Evolutionary conservation across 2,329 filamentous ascomycete genomes (phyloP), one percentile per base, ranked within the genome.

Genomic region (Lasiodiplodia sp.): DNA sequence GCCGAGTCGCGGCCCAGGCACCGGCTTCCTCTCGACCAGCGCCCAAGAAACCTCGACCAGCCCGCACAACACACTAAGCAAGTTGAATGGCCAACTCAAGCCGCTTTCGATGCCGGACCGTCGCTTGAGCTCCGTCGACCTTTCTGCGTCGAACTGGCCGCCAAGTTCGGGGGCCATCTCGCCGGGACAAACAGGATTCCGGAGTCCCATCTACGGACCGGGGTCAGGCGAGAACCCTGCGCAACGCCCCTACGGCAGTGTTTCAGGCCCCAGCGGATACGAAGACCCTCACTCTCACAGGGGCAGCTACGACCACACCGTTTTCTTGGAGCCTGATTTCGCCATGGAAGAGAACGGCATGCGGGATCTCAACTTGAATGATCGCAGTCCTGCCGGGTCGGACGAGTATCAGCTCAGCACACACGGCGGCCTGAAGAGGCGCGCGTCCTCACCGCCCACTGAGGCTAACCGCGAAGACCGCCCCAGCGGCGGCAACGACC

Each of bases 381-480:
- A 88, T 68, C 81, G 84, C 70, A 84, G 81, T 73, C 82, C 79
- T 65, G 77, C 81, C 55, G 79, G 78, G 34, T 81, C 78, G 38
- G 80, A 83, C 21, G 83, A 84, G 49, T 82, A 82, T 57, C 77
- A 79, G 51, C 71, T 75, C 56, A 77, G 75, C 64, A 80, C 82
- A 28, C 85, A 82, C 73, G 82, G 85, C 67, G 87, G 88, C 60
- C 85, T 87, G 72, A 91, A 91, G 78, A 83, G 89, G 75, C 84
- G 88, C 69, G 89, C 89, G 70, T 89, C 87, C 16, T 89, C 87
- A 66, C 87, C 89, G 23, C 88, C 88, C 49, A 83, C 85, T 68
- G 88, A 89, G 73, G 83, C 83, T 63, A 74, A 78, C 57, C 80
- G 82, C 58, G 83, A 84, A 62, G 82, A 85, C 71, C 79, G 83